Base-by-base conservation (phyloP, 495 filamentous ascomycete genomes). In the Lophiostoma macrostomum region DNA sequence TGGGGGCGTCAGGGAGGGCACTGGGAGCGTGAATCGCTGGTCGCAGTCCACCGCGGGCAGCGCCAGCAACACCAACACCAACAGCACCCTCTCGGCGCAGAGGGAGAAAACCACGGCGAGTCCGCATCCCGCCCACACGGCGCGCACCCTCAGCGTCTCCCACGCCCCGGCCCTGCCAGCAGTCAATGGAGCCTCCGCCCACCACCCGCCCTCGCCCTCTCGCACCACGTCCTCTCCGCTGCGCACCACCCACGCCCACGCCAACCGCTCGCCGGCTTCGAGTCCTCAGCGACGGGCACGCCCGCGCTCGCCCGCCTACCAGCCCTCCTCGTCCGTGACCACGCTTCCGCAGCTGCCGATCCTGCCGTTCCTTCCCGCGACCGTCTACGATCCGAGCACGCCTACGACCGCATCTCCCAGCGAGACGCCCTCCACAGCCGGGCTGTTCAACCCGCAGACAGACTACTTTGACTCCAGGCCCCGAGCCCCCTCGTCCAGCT, bases 1-100 rank as follows among this genome's bases (percentile, higher is more conserved):
- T 38, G 70, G 72, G 38, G 75, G 70, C 45, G 69, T 83, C 50
- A 77, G 74, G 61, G 85, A 88, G 62, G 80, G 82, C 3, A 69
- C 89, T 34, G 81, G 80, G 27, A 88, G 83, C 51, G 76, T 89
- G 63, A 89, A 91, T 68, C 83, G 87, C 46, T 91, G 87, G 88
- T 91, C 87, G 23, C 80, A 84, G 23, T 89, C 86, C 3, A 88
- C 89, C 18, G 64, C 77, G 8, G 88, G 84, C 36, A n/a, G n/a
- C n/a, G n/a, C n/a, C n/a, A n/a, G n/a, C n/a, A n/a, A n/a, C n/a
- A n/a, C n/a, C n/a, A n/a, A n/a, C n/a, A n/a, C n/a, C n/a, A n/a
- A n/a, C n/a, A 90, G 85, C 67, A 80, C 73, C 38, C 69, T 75
- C 25, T 85, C 85, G 31, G 70, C 75, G 3, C 73, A 75, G 50